These are phyloP conservation scores for Cairneyella variabilis DNA, from an alignment of 495 filamentous ascomycete species.

Conservation along the genomic window DNA sequence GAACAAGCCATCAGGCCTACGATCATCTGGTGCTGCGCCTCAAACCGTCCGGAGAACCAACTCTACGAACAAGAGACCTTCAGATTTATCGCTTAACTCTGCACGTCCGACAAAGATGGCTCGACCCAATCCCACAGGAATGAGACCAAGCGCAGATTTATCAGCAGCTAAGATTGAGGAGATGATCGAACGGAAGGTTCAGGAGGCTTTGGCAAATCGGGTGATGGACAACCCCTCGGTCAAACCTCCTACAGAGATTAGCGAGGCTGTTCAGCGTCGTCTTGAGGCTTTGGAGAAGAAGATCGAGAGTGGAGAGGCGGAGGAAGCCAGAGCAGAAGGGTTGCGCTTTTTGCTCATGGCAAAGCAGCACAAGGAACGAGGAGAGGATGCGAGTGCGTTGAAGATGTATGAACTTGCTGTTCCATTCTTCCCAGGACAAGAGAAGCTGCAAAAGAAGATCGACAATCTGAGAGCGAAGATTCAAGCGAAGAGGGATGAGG, in stretches of 20 bases:
- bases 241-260: slow-evolving; percentile 54
- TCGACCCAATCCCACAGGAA: slow-evolving; percentile 29
- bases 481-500: slow-evolving; percentile 36
- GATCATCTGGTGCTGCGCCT: slow-evolving; percentile 28
- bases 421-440: slow-evolving; percentile 81
- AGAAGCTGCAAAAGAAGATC: slow-evolving; percentile 78
- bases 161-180: slow-evolving; percentile 82
- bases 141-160: slow-evolving; percentile 41
- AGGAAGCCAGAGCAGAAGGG: slow-evolving; percentile 74
- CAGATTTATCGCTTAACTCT: slow-evolving; percentile 31
- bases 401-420: slow-evolving; percentile 83
- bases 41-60: slow-evolving; percentile 34
- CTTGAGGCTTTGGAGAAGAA: slow-evolving; percentile 81
- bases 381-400: slow-evolving; percentile 73
- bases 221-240: slow-evolving; percentile 45
- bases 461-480: slow-evolving; percentile 60
- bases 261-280: slow-evolving; percentile 72
- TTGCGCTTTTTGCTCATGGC: slow-evolving; percentile 84
- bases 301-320: slow-evolving; percentile 56
- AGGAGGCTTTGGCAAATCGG: slow-evolving; percentile 76
- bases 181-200: slow-evolving; percentile 86
- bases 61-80: slow-evolving; percentile 39
- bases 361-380: slow-evolving; percentile 80
- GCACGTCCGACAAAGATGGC: slow-evolving; percentile 38
- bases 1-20: slow-evolving; percentile 39